Percentiles rank a stretch among this genome's conserved stretches.
These are phyloP conservation scores for Termitomyces sp. DNA, from an alignment of 768 basidiomycete genomes.

Conservation along the genomic window DNA sequence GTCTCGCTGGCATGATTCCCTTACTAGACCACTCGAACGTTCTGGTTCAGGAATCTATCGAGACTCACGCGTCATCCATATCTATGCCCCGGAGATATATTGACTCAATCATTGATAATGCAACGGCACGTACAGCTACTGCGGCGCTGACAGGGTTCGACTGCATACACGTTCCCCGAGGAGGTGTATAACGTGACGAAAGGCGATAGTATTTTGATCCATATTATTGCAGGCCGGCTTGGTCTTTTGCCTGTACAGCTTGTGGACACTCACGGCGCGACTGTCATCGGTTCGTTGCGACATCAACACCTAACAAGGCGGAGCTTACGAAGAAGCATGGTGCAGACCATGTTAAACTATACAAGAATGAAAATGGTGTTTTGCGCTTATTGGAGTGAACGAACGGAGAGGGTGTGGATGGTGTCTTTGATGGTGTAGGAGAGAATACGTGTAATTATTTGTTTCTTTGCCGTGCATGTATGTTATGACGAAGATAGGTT, in stretches of 20 bases:
- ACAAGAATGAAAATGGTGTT: conserved; percentile 69
- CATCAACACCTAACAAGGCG: conserved; percentile 80
- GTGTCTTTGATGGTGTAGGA: conserved; percentile 93
- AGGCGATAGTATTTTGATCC: conserved; percentile 76
- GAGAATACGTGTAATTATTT: conserved; percentile 86
- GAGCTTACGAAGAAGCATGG: conserved; percentile 69
- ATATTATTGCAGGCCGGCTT: conserved; percentile 89
- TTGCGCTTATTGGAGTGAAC: conserved; percentile 70
- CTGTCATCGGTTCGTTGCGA: conserved; percentile 94
- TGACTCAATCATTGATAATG: conserved; percentile 55
- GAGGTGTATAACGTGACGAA: conserved; percentile 87
- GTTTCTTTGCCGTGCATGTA: too few relatives aligned
- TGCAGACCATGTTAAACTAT: conserved; percentile 83
- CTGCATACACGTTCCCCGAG: conserved; percentile 67
- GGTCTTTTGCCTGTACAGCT: conserved; percentile 66
- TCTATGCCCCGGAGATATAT: conserved; percentile 57
- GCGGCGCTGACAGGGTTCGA: conserved; percentile 74
- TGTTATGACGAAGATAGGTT: too few relatives aligned
- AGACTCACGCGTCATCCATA: conserved; percentile 67
- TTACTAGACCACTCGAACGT: background rate
- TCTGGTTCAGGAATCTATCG: conserved; percentile 34
- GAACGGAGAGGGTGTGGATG: conserved; percentile 72
- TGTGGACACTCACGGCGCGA: conserved; percentile 69
- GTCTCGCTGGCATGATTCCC: too few relatives aligned
- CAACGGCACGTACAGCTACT: conserved; percentile 60